Evolutionary conservation across 2,329 filamentous ascomycete species (phyloP).

Genomic region (Venturia pyrina): DNA sequence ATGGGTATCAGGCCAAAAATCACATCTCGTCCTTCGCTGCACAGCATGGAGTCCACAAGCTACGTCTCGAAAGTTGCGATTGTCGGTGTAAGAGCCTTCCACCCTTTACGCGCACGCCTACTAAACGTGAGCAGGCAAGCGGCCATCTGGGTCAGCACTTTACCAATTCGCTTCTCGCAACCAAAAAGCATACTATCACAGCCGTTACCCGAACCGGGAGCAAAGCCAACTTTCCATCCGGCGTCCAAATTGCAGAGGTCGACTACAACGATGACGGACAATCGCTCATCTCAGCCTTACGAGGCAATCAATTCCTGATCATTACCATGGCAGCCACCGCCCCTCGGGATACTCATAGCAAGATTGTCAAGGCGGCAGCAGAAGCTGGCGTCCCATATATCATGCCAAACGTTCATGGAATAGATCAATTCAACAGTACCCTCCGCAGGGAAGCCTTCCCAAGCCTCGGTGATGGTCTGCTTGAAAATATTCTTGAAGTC

Average conservation of each 20-base stretch:
- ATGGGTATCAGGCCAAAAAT: background rate
- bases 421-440: conserved; percentile 20
- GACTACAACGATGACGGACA: conserved; percentile 37
- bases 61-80: conserved; percentile 28
- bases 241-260: conserved; percentile 29
- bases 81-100: conserved; percentile 23
- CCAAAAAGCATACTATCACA: conserved; percentile 39
- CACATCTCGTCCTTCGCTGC: background rate
- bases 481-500: conserved; percentile 16
- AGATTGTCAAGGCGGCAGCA: conserved; percentile 26
- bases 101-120: background rate
- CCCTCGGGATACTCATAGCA: conserved; percentile 20
- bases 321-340: conserved; percentile 28
- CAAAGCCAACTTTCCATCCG: conserved; percentile 30
- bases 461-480: background rate
- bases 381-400: conserved; percentile 29
- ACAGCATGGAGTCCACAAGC: conserved; percentile 12
- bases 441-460: conserved; percentile 17
- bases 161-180: conserved; percentile 30
- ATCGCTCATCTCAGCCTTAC: conserved; percentile 24
- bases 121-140: conserved; percentile 18
- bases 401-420: conserved; percentile 30
- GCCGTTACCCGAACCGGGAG: conserved; percentile 39
- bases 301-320: conserved; percentile 28
- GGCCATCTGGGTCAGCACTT: conserved; percentile 32